Conservation (phyloP, 2,329 filamentous ascomycete species). For the Mycocentrospora acerina region DNA sequence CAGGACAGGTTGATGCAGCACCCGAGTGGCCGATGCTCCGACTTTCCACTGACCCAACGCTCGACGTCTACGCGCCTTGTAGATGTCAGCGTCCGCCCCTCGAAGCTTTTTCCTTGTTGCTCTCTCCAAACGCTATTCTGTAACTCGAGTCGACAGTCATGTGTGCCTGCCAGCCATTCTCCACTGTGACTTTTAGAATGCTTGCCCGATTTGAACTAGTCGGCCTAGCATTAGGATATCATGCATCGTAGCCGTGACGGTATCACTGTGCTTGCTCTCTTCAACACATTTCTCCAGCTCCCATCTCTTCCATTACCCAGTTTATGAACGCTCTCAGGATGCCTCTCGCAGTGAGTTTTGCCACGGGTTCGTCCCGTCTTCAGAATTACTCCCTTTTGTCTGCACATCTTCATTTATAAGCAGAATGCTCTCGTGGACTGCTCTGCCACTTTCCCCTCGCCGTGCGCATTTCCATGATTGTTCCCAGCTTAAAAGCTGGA, state of each 20-base stretch:
- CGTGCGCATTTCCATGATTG: too few relatives aligned
- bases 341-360: constrained; percentile 33
- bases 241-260: constrained; percentile 7
- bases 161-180: background rate
- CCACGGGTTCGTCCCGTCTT: too few relatives aligned
- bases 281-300: background rate
- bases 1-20: too few relatives aligned
- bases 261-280: constrained; percentile 2
- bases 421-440: too few relatives aligned
- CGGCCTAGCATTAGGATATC: constrained; percentile 5
- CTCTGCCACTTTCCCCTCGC: too few relatives aligned
- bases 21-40: constrained; percentile 1
- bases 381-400: too few relatives aligned
- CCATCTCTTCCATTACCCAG: background rate
- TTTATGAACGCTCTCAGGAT: constrained; percentile 28
- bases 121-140: too few relatives aligned
- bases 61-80: too few relatives aligned
- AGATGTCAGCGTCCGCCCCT: background rate
- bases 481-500: too few relatives aligned
- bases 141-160: too few relatives aligned
- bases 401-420: too few relatives aligned
- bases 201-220: constrained; percentile 15
- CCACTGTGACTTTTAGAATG: constrained; percentile 3
- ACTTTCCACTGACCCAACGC: constrained; percentile 15
- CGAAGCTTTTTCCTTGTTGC: too few relatives aligned